phyloP scores from a whole-genome alignment of 1,284 basidiomycete genomes.

The Ustilago trichophora region DNA sequence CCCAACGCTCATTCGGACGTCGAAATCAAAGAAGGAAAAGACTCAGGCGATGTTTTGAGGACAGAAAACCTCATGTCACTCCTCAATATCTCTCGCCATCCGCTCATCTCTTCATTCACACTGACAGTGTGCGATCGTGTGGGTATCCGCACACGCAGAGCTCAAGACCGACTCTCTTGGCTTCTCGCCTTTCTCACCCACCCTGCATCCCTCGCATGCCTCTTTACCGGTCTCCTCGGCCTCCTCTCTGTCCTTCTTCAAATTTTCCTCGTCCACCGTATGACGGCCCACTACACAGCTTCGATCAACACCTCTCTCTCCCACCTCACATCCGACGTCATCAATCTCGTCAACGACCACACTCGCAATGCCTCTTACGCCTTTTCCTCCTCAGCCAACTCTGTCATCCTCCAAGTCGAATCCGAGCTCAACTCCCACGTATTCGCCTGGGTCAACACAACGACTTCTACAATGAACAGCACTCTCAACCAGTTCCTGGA shows the following conservation, averaged over 20 bases:
- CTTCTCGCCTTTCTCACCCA: conserved; percentile 89
- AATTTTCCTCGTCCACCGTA: conserved; percentile 71
- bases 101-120: conserved; percentile 35
- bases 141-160: conserved; percentile 17
- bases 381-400: conserved; percentile 81
- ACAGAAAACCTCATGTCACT: conserved; percentile 35
- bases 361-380: conserved; percentile 76
- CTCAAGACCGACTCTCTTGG: conserved; percentile 71
- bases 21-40: neutral
- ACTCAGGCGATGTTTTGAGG: conserved; percentile 4
- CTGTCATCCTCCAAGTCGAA: conserved; percentile 76
- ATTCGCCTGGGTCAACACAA: conserved; percentile 92
- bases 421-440: conserved; percentile 75
- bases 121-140: conserved; percentile 23
- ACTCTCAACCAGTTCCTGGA: conserved; percentile 70
- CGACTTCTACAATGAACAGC: conserved; percentile 82
- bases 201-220: conserved; percentile 84
- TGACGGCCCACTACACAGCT: conserved; percentile 32
- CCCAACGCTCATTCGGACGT: too few species aligned
- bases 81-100: conserved; percentile 47
- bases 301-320: conserved; percentile 70
- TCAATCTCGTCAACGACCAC: conserved; percentile 78
- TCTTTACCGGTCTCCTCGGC: conserved; percentile 88
- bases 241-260: conserved; percentile 86
- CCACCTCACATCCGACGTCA: conserved; percentile 75